Evolutionary conservation across 2,329 filamentous ascomycete genomes (phyloP), one percentile per base, ranked within the genome.

Genomic region (Alternaria burnsii): DNA sequence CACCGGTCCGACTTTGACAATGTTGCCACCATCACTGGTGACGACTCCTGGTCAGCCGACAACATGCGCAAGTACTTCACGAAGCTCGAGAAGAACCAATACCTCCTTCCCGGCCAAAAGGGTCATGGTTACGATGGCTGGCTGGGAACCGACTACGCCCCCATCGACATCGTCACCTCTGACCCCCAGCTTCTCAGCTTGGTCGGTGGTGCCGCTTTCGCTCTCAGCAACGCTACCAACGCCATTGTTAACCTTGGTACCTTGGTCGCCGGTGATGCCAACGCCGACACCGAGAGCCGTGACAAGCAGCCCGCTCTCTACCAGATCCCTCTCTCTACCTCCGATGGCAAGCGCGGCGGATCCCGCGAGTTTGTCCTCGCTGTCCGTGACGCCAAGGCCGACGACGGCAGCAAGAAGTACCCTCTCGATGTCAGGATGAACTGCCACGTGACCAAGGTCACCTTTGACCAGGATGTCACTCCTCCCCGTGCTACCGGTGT

Each of bases 361-460:
- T 79, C 85, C 4, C 83, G 86, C 30, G 84, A 88, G 56, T 85
- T 88, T 52, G 78, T 90, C 50, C 69, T 86, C 63, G 72, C 81
- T 50, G 79, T 82, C 12, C 79, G 81, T n/a, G 82, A 83, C 62
- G 83, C 83, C 7, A 79, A 79, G 61, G 82, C 83, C 69, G 58
- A 67, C 3, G 80, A 87, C 59, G 86, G 86, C 30, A 80, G 78
- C 41, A 83, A 83, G 70, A 83, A 78, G 63, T 88, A 87, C 71
- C 84, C 82, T 43, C 82, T 89, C 1, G 85, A 87, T 59, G 79
- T 89, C 54, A 80, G 82, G 46, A 80, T 84, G 3, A 90, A 90
- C 77, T 87, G 84, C 36, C 79, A 91, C 48, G 91, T 87, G 62
- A 89, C 89, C 53, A 89, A 88, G 74, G 78, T 93, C 74, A 81